phyloP scores from a whole-genome alignment of 2,329 filamentous ascomycete species.

The Knufia petricola region DNA sequence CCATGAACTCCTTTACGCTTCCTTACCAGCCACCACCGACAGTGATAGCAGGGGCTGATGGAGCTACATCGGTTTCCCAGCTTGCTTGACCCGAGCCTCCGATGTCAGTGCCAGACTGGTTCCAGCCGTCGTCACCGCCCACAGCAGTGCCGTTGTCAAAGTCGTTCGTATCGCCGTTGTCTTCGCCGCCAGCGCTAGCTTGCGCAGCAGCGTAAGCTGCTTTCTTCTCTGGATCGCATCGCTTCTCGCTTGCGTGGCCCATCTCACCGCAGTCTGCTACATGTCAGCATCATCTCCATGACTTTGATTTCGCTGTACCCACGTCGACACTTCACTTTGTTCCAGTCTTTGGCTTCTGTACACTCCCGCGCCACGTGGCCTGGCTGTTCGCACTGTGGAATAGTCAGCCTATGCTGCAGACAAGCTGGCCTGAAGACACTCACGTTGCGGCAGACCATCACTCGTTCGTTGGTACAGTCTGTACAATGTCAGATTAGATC shows the following conservation, averaged over 20 bases:
- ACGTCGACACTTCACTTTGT: slow-evolving; percentile 14
- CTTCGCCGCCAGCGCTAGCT: neutral
- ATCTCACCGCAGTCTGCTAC: neutral
- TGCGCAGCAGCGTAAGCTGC: neutral
- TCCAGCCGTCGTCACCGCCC: neutral
- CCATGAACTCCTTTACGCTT: neutral
- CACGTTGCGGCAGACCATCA: neutral
- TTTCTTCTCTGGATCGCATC: neutral
- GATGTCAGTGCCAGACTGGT: neutral
- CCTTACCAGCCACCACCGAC: neutral
- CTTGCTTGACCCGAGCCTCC: neutral
- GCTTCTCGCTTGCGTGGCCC: neutral
- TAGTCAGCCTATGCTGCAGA: neutral
- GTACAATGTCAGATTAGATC: neutral
- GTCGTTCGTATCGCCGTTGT: neutral
- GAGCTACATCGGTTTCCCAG: neutral
- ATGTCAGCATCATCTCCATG: too few relatives aligned
- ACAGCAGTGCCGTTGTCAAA: neutral
- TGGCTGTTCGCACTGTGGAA: neutral
- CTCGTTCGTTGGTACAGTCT: slow-evolving; percentile 4
- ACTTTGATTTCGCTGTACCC: too few relatives aligned
- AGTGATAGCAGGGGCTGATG: neutral
- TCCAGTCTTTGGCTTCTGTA: slow-evolving; percentile 12
- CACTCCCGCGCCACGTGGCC: slow-evolving; percentile 12
- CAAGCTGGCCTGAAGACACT: neutral